phyloP scores from a whole-genome alignment of 2,329 filamentous ascomycete genomes.

The Apiospora rasikravindrae region DNA sequence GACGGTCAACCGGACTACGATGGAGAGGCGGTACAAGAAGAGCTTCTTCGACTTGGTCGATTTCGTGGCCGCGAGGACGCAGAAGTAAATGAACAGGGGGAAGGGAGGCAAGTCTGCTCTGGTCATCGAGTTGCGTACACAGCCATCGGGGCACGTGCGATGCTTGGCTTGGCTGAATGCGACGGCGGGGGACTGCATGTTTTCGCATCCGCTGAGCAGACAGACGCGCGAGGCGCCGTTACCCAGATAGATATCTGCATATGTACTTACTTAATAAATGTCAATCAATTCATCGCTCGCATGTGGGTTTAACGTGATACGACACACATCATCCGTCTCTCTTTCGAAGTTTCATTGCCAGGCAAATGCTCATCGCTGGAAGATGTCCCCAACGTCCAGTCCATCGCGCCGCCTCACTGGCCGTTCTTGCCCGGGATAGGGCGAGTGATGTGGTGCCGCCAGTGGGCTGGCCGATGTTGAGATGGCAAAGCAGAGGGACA shows the following conservation, averaged over 20 bases:
- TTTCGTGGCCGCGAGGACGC: slow-evolving; percentile 42
- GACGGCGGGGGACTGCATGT: no score
- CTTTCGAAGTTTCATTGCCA: no score
- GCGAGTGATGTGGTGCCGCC: background rate
- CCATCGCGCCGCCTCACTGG: background rate
- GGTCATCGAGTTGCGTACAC: no score
- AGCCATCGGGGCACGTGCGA: background rate
- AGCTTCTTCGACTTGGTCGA: slow-evolving; percentile 64
- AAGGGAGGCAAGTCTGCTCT: background rate
- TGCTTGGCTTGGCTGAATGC: no score
- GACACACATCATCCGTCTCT: no score
- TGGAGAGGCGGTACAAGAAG: slow-evolving; percentile 58
- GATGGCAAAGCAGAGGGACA: background rate
- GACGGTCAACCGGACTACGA: slow-evolving; percentile 57
- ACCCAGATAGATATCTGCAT: no score
- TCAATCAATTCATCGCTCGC: no score
- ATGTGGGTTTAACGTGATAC: no score
- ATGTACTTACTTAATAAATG: no score
- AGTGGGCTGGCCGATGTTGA: background rate
- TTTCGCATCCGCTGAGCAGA: no score
- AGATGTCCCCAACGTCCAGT: background rate
- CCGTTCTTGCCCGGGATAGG: background rate
- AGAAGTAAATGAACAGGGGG: background rate
- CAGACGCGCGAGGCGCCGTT: background rate
- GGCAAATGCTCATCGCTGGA: background rate